Base-by-base conservation (phyloP, 2,329 filamentous ascomycete genomes). In the Zasmidium angulare region DNA sequence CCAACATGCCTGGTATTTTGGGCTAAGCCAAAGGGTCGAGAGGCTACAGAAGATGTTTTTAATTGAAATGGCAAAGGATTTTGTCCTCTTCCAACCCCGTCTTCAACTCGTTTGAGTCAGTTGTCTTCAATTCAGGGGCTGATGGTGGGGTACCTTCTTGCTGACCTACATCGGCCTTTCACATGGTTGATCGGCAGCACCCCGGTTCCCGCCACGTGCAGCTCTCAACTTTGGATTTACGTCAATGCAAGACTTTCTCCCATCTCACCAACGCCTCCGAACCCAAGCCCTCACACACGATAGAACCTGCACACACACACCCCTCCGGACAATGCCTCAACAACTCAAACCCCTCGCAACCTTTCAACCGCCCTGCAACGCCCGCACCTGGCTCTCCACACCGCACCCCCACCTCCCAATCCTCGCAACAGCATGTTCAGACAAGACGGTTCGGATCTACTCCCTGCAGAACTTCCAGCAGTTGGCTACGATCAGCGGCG, bases 401-500 rank as follows among this genome's bases (percentile, higher is more conserved):
- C 90, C 93, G 1, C 95, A 99, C 72, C 92, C 93, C 1, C 89
- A 87, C 24, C 87, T 95, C 20, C 93, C 95, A 2, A 84, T 98
- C 61, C 81, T 97, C 69, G 95, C 93, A 58, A 97, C 93, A 19
- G 88, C 91, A 62, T 91, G 93, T 77, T 87, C 90, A 59, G 87
- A 90, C 74, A 96, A 95, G 72, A 88, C 88, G 40, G 90, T 95
- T 58, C 93, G 91, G 62, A 84, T 99, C 69, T 97, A 96, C 81
- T 96, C 90, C 52, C 86, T 98, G 52, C 85, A 85, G 36, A 89
- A 89, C 56, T 90, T 96, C 72, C 86, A 86, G 14, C 84, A 91
- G 52, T 88, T 96, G 71, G 91, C 88, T 70, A 85, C 84, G 20
- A 87, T 98, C 56, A 87, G 88, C 7, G 93, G 92, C 61, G 95